phyloP scores from a whole-genome alignment of 2,329 filamentous ascomycete genomes.

The Scopulariopsis brevicaulis region DNA sequence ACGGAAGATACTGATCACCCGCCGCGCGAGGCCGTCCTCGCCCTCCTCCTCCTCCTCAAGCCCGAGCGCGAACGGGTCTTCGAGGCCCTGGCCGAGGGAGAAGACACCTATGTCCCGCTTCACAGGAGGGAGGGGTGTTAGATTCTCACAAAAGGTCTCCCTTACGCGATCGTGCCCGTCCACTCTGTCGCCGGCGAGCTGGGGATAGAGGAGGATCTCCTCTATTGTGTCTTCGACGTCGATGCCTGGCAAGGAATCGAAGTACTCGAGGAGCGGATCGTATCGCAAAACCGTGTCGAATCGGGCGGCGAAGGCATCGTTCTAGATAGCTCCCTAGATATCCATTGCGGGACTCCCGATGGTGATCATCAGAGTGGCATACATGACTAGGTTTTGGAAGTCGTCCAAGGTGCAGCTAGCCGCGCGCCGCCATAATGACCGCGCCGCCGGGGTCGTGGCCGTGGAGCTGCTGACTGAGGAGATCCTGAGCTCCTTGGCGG shows the following conservation, averaged over 20 bases:
- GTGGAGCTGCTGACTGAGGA: neutral
- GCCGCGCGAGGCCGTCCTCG: neutral
- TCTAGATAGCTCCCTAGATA: neutral
- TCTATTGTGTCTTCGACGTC: neutral
- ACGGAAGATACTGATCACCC: neutral
- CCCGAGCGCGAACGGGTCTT: too few species aligned
- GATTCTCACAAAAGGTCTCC: neutral
- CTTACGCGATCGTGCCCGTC: neutral
- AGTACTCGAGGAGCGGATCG: neutral
- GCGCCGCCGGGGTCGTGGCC: neutral
- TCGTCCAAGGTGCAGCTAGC: neutral
- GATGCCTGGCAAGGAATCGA: neutral
- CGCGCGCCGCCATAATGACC: neutral
- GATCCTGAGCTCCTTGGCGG: constrained; percentile 4
- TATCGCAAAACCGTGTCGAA: neutral
- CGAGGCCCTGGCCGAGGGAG: too few species aligned
- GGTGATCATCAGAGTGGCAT: neutral
- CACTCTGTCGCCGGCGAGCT: neutral
- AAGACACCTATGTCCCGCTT: too few species aligned
- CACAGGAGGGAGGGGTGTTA: too few species aligned
- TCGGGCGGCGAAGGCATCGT: neutral
- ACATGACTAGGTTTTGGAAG: neutral
- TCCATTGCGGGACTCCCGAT: neutral
- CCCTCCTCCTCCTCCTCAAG: neutral
- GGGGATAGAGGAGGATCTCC: constrained; percentile 3